A percentile compares a stretch with the other conserved stretches of the same genome.
Evolutionary conservation across 805 yeast genomes (phyloP).

Genomic region (Candida boidinii): DNA sequence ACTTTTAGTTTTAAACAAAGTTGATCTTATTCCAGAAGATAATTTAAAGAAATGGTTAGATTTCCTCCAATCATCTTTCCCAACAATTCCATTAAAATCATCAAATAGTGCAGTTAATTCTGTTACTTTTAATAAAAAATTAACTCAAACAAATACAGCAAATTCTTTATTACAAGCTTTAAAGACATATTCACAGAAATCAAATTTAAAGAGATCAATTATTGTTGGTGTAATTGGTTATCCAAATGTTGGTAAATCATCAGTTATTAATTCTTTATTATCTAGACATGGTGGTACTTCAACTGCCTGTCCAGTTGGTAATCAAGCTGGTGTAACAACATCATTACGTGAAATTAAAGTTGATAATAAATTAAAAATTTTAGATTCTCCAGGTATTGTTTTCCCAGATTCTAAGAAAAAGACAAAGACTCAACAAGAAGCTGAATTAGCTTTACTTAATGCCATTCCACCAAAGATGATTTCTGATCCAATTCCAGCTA

Average conservation of each 20-base stretch:
- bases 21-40: slow-evolving; percentile 84
- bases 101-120: slow-evolving; percentile 66
- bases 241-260: slow-evolving; percentile 95
- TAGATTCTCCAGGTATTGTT: slow-evolving; percentile 97
- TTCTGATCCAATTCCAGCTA: slow-evolving; percentile 77
- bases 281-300: slow-evolving; percentile 67
- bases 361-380: slow-evolving; percentile 78
- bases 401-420: slow-evolving; percentile 51
- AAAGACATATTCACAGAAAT: slow-evolving; percentile 76
- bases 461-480: slow-evolving; percentile 86
- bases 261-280: slow-evolving; percentile 83
- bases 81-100: slow-evolving; percentile 84
- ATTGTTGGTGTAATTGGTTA: slow-evolving; percentile 95
- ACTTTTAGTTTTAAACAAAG: slow-evolving; percentile 80
- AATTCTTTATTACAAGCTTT: slow-evolving; percentile 67
- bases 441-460: slow-evolving; percentile 81
- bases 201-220: slow-evolving; percentile 80
- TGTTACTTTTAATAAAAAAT: slow-evolving; percentile 60
- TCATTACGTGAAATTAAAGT: slow-evolving; percentile 85
- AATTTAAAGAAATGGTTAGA: slow-evolving; percentile 79
- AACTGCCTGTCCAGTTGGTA: slow-evolving; percentile 91
- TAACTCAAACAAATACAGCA: slow-evolving; percentile 67
- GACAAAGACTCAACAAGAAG: slow-evolving; percentile 59
- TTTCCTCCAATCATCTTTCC: slow-evolving; percentile 73
- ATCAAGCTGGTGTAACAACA: slow-evolving; percentile 96